These are phyloP conservation scores for Suhomyces emberorum DNA, from an alignment of 805 yeast species.

Conservation along the genomic window DNA sequence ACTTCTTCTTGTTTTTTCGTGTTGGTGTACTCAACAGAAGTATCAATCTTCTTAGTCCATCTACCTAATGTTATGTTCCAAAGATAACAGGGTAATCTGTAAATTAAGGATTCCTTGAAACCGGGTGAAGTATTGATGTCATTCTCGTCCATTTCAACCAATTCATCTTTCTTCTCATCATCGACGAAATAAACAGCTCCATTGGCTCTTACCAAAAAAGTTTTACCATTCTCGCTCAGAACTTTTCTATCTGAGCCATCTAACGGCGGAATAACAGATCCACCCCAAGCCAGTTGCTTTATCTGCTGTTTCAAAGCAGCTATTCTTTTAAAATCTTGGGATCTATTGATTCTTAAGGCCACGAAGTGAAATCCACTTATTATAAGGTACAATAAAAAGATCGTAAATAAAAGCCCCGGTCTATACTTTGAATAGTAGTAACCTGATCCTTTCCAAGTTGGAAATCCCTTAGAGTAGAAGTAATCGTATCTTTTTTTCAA, in stretches of 20 bases:
- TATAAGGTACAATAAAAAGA: constrained; percentile 48
- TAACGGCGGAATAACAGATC: constrained; percentile 45
- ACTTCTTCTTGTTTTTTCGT: constrained; percentile 17
- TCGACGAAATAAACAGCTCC: constrained; percentile 53
- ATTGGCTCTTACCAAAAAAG: constrained; percentile 53
- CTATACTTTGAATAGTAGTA: constrained; percentile 64
- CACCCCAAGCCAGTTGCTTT: constrained; percentile 55
- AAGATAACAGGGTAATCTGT: constrained; percentile 36
- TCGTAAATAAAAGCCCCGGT: constrained; percentile 57
- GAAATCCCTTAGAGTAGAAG: constrained; percentile 81
- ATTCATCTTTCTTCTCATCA: constrained; percentile 27
- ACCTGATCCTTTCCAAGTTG: constrained; percentile 69
- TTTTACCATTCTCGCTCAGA: constrained; percentile 42
- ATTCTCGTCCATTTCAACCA: constrained; percentile 43
- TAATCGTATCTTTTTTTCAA: constrained; percentile 76
- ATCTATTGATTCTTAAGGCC: constrained; percentile 50
- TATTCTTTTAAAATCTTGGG: constrained; percentile 58
- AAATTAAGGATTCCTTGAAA: constrained; percentile 46
- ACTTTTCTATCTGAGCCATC: constrained; percentile 49
- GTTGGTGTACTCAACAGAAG: constrained; percentile 14
- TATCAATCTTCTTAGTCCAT: constrained; percentile 18
- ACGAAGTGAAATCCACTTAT: constrained; percentile 58
- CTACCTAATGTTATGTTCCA: constrained; percentile 49
- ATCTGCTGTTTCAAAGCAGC: constrained; percentile 48
- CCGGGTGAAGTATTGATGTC: constrained; percentile 47